Percentiles rank a stretch among this genome's conserved stretches.
Conservation (phyloP, 2,329 filamentous ascomycete genomes). For the Cladophialophora carrionii region DNA sequence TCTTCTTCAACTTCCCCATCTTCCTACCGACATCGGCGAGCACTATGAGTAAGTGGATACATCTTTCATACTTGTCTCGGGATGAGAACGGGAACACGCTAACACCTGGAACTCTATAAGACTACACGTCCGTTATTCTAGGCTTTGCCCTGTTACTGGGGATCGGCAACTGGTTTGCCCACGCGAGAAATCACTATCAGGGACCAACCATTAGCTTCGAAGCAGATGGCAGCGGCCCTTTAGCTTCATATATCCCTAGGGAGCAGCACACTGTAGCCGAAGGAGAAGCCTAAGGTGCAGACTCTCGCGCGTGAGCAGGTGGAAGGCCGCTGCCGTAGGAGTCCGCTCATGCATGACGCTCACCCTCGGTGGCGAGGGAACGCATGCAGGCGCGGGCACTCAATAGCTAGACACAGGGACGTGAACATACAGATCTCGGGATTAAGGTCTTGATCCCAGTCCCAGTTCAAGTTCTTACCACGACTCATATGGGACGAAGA, state of each 20-base stretch:
- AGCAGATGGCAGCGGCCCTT: background rate
- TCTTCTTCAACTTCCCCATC: slow-evolving; percentile 28
- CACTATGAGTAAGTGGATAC: slow-evolving; percentile 25
- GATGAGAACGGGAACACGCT: background rate
- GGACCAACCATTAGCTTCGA: slow-evolving; percentile 19
- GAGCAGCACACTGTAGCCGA: background rate
- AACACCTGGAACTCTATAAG: slow-evolving; percentile 8
- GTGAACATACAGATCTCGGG: too few relatives aligned
- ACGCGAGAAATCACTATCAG: slow-evolving; percentile 21
- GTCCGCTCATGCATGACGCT: too few relatives aligned
- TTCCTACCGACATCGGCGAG: slow-evolving; percentile 14
- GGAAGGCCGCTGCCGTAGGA: too few relatives aligned
- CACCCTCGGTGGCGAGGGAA: too few relatives aligned
- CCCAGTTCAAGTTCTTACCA: too few relatives aligned
- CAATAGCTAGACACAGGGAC: too few relatives aligned
- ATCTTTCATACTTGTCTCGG: background rate
- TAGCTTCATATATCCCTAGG: background rate
- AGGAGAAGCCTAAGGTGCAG: background rate
- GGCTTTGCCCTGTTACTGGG: slow-evolving; percentile 19
- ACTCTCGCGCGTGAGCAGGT: background rate
- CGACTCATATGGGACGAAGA: too few relatives aligned
- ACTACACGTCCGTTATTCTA: slow-evolving; percentile 24
- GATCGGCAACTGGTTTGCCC: slow-evolving; percentile 21
- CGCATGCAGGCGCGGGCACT: too few relatives aligned
- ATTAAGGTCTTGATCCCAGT: too few relatives aligned